A percentile compares a stretch with the other conserved stretches of the same genome.
These are phyloP conservation scores for Candida quercuum DNA, from an alignment of 805 yeast species.

Conservation along the genomic window DNA sequence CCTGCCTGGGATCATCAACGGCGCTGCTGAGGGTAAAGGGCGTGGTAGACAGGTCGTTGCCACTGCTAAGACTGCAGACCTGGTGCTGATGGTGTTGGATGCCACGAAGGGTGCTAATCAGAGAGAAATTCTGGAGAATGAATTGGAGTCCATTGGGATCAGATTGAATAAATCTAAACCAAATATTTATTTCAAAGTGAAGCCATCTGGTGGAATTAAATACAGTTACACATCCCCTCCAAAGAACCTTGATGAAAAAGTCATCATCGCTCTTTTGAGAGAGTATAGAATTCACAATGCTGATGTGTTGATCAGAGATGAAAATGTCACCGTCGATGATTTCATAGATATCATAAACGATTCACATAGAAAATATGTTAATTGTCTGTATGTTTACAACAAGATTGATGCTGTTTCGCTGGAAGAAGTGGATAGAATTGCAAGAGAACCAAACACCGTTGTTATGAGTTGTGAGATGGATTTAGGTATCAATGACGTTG, in stretches of 20 bases:
- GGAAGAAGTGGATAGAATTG: conserved; percentile 90
- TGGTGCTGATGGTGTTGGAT: conserved; percentile 88
- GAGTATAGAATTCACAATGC: conserved; percentile 92
- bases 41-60: conserved; percentile 96
- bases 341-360: conserved; percentile 89
- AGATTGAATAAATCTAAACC: conserved; percentile 81
- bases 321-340: conserved; percentile 85
- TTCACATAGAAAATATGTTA: conserved; percentile 79
- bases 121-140: conserved; percentile 78
- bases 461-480: conserved; percentile 91
- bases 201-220: conserved; percentile 90
- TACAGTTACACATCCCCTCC: conserved; percentile 80
- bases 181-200: conserved; percentile 65
- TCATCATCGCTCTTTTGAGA: conserved; percentile 68
- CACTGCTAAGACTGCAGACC: conserved; percentile 91
- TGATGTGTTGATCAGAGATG: conserved; percentile 87
- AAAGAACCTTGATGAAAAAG: conserved; percentile 71
- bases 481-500: conserved; percentile 79
- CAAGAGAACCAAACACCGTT: conserved; percentile 87
- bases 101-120: conserved; percentile 94
- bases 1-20: conserved; percentile 94
- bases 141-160: conserved; percentile 90
- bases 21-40: conserved; percentile 96
- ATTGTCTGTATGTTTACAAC: conserved; percentile 90
- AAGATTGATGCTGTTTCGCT: conserved; percentile 92